Evolutionary conservation across 805 yeast genomes (phyloP).

Genomic region (Zygoascus biomembranicola): DNA sequence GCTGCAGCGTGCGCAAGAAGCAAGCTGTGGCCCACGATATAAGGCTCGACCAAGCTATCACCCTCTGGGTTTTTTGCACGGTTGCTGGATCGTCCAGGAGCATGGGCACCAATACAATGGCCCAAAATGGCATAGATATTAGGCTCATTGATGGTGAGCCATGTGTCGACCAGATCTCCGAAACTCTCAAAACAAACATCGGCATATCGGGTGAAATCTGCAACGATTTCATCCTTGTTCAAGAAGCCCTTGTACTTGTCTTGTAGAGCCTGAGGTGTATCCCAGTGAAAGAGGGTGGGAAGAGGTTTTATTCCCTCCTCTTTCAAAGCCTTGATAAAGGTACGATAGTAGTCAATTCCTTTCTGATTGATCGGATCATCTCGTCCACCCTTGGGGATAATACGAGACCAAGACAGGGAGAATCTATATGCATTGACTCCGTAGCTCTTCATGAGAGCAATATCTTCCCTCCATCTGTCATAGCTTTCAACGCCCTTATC

Average conservation of each 20-base stretch:
- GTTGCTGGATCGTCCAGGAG: too few relatives aligned
- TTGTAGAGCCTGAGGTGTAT: slow-evolving; percentile 24
- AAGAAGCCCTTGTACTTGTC: slow-evolving; percentile 20
- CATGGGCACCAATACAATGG: neutral
- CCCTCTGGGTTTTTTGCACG: neutral
- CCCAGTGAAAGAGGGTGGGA: slow-evolving; percentile 29
- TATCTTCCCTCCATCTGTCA: slow-evolving; percentile 29
- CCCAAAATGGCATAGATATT: slow-evolving; percentile 10
- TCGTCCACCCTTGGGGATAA: slow-evolving; percentile 24
- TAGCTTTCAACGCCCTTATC: slow-evolving; percentile 26
- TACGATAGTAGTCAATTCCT: slow-evolving; percentile 25
- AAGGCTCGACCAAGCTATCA: neutral
- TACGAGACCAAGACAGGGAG: slow-evolving; percentile 29
- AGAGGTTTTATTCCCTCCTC: slow-evolving; percentile 21
- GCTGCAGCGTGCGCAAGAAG: neutral
- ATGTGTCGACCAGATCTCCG: slow-evolving; percentile 27
- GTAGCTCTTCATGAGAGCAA: slow-evolving; percentile 25
- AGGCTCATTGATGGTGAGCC: slow-evolving; percentile 30
- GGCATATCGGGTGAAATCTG: slow-evolving; percentile 28
- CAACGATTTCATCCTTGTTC: slow-evolving; percentile 22
- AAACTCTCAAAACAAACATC: slow-evolving; percentile 24
- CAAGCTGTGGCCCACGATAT: slow-evolving; percentile 13
- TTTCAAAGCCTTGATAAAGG: slow-evolving; percentile 23
- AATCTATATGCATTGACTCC: slow-evolving; percentile 28
- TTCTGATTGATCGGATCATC: slow-evolving; percentile 16